Evolutionary conservation across 495 filamentous ascomycete genomes (phyloP), one percentile per base, ranked within the genome.

Genomic region (Tuber aestivum): DNA sequence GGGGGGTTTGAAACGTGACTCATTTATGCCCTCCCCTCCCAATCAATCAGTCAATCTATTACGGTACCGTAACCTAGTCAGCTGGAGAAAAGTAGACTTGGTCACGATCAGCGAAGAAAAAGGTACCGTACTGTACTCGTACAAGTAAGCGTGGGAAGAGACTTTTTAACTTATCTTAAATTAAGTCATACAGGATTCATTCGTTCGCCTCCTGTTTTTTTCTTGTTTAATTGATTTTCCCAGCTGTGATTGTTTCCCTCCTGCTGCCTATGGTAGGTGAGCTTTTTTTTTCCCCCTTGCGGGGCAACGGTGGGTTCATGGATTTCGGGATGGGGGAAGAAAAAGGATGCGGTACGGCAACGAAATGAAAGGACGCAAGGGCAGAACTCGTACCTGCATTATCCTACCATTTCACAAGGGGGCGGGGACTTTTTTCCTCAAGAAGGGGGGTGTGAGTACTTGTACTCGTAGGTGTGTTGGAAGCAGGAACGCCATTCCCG

Each of bases 401-500:
- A 35, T 35, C 56, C 56, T 65, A 65, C 56, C 27, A 65, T 32
- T 65, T 65, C n/a, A 65, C 56, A 27, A 56, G n/a, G 50, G 50
- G 6, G 48, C n/a, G 48, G 48, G 23, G 23, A 9, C 1, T 9
- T 32, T 65, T 32, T 65, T 14, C 16, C n/a, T 12, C 27, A n/a
- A 32, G 12, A n/a, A 56, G 27, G 50, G n/a, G n/a, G 23, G 27
- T 7, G 7, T 40, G 38, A 40, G 44, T 21, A 1, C n/a, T n/a
- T n/a, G n/a, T n/a, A n/a, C n/a, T n/a, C n/a, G 45, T 8, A 3
- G 20, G 44, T 45, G 44, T 7, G 48, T 6, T 7, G 23, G 7
- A 56, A n/a, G 50, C n/a, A 65, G 14, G 56, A 65, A 35, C 56
- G 56, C 56, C 56, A 65, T 65, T 65, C 56, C 56, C 56, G 56